Evolutionary conservation across 768 basidiomycete genomes (phyloP).

Genomic region (Boletus vinaceobasis): DNA sequence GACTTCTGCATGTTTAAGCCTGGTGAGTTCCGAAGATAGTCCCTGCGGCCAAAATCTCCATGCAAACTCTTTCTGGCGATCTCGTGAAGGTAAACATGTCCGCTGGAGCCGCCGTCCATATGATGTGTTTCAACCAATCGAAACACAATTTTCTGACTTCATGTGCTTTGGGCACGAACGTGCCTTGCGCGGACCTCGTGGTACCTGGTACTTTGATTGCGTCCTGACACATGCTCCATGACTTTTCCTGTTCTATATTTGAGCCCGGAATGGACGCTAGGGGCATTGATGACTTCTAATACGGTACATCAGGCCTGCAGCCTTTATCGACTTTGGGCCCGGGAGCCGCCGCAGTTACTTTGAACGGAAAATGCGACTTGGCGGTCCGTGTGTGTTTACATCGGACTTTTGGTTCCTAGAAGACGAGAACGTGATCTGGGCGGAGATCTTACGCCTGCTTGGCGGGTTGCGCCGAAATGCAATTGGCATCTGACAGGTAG

Average conservation of each 20-base stretch:
- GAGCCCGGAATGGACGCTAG: background rate
- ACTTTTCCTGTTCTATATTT: background rate
- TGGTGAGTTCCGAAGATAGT: background rate
- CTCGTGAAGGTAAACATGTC: background rate
- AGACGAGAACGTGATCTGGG: background rate
- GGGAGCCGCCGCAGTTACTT: background rate
- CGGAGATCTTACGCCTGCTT: background rate
- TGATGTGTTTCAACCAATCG: background rate
- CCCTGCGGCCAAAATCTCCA: background rate
- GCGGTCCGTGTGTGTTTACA: background rate
- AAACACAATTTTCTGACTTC: background rate
- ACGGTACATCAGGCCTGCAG: too few relatives aligned
- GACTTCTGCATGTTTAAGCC: too few relatives aligned
- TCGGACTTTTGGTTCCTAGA: background rate
- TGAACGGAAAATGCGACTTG: background rate
- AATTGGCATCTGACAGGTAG: background rate
- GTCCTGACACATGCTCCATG: background rate
- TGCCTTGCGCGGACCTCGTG: background rate
- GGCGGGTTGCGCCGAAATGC: background rate
- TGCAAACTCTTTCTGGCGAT: background rate
- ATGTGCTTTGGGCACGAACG: slow-evolving; percentile 6
- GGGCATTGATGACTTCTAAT: background rate
- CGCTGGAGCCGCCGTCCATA: background rate
- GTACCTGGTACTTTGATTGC: background rate
- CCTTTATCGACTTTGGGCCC: background rate